Percentiles rank a stretch among this genome's conserved stretches.
phyloP scores from a whole-genome alignment of 2,329 filamentous ascomycete species.

The Nannizziopsis barbatae region DNA sequence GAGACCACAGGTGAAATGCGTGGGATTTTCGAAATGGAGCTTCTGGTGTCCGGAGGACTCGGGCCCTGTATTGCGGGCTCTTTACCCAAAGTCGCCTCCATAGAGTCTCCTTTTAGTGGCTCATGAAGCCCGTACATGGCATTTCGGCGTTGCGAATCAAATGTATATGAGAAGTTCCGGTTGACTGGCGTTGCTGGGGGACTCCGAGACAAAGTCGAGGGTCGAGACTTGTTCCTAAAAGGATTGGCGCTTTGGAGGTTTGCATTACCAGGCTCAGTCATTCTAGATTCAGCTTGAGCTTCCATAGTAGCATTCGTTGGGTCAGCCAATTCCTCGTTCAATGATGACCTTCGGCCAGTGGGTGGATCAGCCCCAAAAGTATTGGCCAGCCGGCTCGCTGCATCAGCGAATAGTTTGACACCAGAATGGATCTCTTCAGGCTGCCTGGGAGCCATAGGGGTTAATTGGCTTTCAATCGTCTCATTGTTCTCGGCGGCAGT shows the following conservation, averaged over 20 bases:
- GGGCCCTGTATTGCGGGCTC: not conserved
- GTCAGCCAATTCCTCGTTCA: not conserved
- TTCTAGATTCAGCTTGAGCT: not conserved
- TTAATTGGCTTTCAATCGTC: not conserved
- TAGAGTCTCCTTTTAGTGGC: not conserved
- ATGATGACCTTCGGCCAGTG: not conserved
- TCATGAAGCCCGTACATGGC: not conserved
- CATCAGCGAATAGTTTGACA: slow-evolving; percentile 11
- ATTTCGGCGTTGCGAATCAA: slow-evolving; percentile 6
- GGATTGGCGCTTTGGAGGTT: slow-evolving; percentile 10
- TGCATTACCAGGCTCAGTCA: not conserved
- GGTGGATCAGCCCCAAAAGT: not conserved
- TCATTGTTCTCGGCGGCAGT: not conserved
- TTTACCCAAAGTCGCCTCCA: not conserved
- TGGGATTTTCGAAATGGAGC: slow-evolving; percentile 12
- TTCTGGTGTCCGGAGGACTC: slow-evolving; percentile 3
- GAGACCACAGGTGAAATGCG: slow-evolving; percentile 13
- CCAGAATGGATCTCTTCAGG: not conserved
- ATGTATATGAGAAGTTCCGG: slow-evolving; percentile 11
- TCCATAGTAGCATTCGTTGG: not conserved
- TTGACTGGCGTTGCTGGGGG: not conserved
- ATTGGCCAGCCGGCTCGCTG: slow-evolving; percentile 3
- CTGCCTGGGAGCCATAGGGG: slow-evolving; percentile 1
- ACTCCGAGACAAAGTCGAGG: not conserved
- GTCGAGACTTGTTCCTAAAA: slow-evolving; percentile 10